These are phyloP conservation scores for Candida sojae DNA, from an alignment of 1,139 yeast species.

Conservation along the genomic window DNA sequence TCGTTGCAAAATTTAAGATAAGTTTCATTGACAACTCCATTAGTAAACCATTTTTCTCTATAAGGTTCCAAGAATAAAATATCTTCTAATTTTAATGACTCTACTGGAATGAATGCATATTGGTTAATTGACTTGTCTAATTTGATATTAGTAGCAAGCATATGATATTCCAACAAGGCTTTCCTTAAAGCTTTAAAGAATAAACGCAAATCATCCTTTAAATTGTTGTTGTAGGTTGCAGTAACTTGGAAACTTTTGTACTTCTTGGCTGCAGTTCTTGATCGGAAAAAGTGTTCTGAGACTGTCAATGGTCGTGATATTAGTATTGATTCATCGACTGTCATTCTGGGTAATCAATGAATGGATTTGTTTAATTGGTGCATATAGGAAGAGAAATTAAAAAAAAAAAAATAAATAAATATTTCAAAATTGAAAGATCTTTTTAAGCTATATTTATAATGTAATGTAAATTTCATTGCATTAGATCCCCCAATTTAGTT, in stretches of 20 bases:
- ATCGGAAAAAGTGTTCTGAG: slow-evolving; percentile 39
- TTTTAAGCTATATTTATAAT: too few relatives aligned
- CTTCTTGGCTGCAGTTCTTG: slow-evolving; percentile 30
- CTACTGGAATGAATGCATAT: slow-evolving; percentile 27
- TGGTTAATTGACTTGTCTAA: slow-evolving; percentile 14
- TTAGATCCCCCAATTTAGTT: too few relatives aligned
- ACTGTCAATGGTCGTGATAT: slow-evolving; percentile 28
- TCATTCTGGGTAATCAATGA: background rate
- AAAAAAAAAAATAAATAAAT: background rate
- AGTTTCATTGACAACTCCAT: slow-evolving; percentile 26
- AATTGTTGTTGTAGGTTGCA: slow-evolving; percentile 29
- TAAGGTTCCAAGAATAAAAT: slow-evolving; percentile 20
- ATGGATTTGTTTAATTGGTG: background rate
- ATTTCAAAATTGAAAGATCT: too few relatives aligned
- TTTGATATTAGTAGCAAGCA: slow-evolving; percentile 33
- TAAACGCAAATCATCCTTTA: slow-evolving; percentile 17
- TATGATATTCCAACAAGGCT: slow-evolving; percentile 35
- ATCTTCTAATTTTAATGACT: slow-evolving; percentile 23
- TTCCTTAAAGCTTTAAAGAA: slow-evolving; percentile 33
- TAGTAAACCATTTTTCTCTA: slow-evolving; percentile 14
- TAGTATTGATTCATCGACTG: slow-evolving; percentile 4
- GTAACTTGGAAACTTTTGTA: slow-evolving; percentile 38
- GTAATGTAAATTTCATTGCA: too few relatives aligned
- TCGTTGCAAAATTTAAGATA: slow-evolving; percentile 28
- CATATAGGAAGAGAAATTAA: background rate